Evolutionary conservation across 768 basidiomycete genomes (phyloP), one percentile per base, ranked within the genome.

Genomic region (Rhizopogon vesiculosus): DNA sequence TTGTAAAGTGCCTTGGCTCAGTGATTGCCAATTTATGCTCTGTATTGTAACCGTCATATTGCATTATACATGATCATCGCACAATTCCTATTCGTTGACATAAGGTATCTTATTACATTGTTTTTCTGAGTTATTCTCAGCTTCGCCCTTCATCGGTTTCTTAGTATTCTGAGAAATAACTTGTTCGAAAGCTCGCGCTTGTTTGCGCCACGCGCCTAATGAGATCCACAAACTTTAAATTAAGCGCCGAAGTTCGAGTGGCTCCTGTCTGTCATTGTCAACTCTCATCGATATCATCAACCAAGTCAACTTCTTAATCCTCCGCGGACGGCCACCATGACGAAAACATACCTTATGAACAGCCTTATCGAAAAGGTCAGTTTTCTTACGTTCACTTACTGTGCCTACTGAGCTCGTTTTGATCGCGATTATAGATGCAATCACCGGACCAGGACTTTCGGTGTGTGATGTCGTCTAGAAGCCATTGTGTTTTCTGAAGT

Each of bases 391-490:
- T 16, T 22, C 49, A 22, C 45, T 49, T 42, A 18, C 42, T 60
- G n/a, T 61, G 28, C 51, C 42, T 18, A 35, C n/a, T 16, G 45
- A 19, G 50, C 45, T 49, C 46, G 16, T 42, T 46, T 2, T 28
- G 15, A 51, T 55, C 8, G 52, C 42, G 35, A 48, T 18, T 67
- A 43, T 60, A 93, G 91, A 92, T 92, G 91, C 85, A 88, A 74
- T 91, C 89, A 61, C 84, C 83, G 59, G 91, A 93, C 83, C 90
- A 91, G 76, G 91, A 93, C 74, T 92, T 91, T 71, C 79, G 91
- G 91, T 91, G 57, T 33, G 74, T 57, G 68, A 53, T 35, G 44
- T 45, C 42, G 53, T 51, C 56, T 53, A 35, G n/a, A 59, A 63
- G 38, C 56, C 12, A 45, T 39, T 16, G 60, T 58, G 38, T 61